A percentile compares a stretch with the other conserved stretches of the same genome.
phyloP scores from a whole-genome alignment of 345 rosid genomes.

The Clausena lansium region DNA sequence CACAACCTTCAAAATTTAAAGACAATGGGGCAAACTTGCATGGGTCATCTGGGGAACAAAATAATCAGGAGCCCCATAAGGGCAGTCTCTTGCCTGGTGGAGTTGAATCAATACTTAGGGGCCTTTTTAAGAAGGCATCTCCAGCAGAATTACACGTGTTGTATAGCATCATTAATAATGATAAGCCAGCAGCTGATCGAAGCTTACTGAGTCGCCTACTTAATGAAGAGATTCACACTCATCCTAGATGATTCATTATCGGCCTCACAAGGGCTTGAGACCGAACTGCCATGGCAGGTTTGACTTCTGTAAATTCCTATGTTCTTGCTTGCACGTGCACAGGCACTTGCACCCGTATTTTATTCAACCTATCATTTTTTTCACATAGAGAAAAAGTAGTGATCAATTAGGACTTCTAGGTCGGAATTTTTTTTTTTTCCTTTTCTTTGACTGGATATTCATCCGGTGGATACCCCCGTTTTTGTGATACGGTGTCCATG shows the following conservation, averaged over 20 bases:
- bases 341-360: not conserved
- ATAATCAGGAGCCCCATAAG: conserved; percentile 17
- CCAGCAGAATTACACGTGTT: conserved; percentile 58
- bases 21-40: conserved; percentile 22
- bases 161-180: conserved; percentile 35
- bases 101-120: conserved; percentile 40
- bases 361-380: conserved; percentile 27
- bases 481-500: conserved; percentile 7
- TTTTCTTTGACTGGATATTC: not conserved
- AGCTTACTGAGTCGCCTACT: conserved; percentile 48
- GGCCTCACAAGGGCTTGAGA: conserved; percentile 13
- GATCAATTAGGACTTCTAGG: conserved; percentile 11
- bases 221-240: conserved; percentile 54
- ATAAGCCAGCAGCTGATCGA: conserved; percentile 31
- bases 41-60: conserved; percentile 25
- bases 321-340: conserved; percentile 1
- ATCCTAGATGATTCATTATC: conserved; percentile 36
- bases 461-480: conserved; percentile 4
- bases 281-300: conserved; percentile 2
- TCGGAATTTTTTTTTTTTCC: not conserved
- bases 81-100: conserved; percentile 31
- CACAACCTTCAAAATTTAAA: conserved; percentile 39
- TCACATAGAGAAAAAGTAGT: not conserved
- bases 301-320: conserved; percentile 34
- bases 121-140: conserved; percentile 72